These are phyloP conservation scores for Colletotrichum lini DNA, from an alignment of 2,329 filamentous ascomycete genomes.

Conservation along the genomic window DNA sequence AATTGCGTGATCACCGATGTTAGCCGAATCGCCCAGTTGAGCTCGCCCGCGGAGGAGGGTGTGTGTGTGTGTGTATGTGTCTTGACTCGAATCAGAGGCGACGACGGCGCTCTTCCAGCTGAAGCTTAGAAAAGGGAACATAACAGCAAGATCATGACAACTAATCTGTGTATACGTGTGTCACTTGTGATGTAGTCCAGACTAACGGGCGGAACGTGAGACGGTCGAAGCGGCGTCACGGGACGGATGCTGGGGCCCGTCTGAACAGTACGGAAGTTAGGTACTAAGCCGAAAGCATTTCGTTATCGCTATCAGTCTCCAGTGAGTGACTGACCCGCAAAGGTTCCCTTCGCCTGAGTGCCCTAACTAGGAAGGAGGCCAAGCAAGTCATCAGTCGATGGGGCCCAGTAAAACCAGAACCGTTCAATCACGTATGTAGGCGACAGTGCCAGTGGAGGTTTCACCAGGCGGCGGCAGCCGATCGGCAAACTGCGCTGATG, in stretches of 20 bases:
- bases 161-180: conserved; percentile 9
- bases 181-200: not conserved
- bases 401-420: not conserved
- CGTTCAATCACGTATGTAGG: conserved; percentile 4
- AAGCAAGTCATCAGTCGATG: not conserved
- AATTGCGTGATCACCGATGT: conserved; percentile 38
- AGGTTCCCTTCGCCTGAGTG: conserved; percentile 22
- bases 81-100: conserved; percentile 15
- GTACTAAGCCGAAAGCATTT: not conserved
- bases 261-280: conserved; percentile 10
- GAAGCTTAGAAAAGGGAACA: conserved; percentile 18
- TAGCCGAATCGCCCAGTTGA: conserved; percentile 34
- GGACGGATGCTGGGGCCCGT: conserved; percentile 15
- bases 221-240: conserved; percentile 35
- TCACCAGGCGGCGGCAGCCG: conserved; percentile 35
- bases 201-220: conserved; percentile 2
- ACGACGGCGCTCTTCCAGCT: conserved; percentile 9
- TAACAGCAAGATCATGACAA: conserved; percentile 18
- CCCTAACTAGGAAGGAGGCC: conserved; percentile 37
- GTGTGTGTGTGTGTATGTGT: not conserved
- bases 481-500: conserved; percentile 38
- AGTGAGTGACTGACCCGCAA: conserved; percentile 22
- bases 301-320: conserved; percentile 24
- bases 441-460: conserved; percentile 21
- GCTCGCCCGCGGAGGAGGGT: not conserved